Conservation (phyloP, 176 grass and related monocot genomes). For the Carex cristatella region DNA sequence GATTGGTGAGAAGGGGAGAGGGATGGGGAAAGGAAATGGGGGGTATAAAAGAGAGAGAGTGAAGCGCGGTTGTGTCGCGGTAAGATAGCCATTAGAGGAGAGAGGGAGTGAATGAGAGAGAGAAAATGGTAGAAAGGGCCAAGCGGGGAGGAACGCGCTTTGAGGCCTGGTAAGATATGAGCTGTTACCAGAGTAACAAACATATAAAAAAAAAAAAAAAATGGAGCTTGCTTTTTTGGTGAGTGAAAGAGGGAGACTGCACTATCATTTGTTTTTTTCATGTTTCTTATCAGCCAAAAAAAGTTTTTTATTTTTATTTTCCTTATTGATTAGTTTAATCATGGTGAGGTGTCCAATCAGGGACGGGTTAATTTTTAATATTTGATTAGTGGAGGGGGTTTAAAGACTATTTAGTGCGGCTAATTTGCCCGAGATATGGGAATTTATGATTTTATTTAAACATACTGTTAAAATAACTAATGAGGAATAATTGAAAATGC, state of each 20-base stretch:
- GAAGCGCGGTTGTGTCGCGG: conserved; percentile 48
- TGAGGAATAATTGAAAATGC: not conserved
- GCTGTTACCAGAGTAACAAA: not conserved
- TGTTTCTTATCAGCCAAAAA: not conserved
- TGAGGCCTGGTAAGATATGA: conserved; percentile 17
- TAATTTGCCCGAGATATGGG: not conserved
- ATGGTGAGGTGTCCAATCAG: not conserved
- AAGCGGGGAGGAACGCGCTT: not conserved
- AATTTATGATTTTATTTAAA: not conserved
- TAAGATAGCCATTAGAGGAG: conserved; percentile 22
- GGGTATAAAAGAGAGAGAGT: conserved; percentile 43
- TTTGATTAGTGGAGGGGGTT: not conserved
- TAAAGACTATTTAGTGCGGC: not conserved
- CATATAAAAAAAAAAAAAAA: not conserved
- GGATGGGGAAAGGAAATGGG: not conserved
- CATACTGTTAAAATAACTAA: not conserved
- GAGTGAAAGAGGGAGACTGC: not conserved
- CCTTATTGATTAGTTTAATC: not conserved
- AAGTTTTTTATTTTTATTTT: not conserved
- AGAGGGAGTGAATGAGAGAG: not conserved
- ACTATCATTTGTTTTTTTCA: not conserved
- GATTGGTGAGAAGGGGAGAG: not conserved
- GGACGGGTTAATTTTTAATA: conserved; percentile 1
- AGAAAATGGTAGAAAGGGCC: not conserved
- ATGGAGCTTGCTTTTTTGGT: conserved; percentile 50